Evolutionary conservation across 2,329 filamentous ascomycete species (phyloP).

Genomic region (Colletotrichum filicis): DNA sequence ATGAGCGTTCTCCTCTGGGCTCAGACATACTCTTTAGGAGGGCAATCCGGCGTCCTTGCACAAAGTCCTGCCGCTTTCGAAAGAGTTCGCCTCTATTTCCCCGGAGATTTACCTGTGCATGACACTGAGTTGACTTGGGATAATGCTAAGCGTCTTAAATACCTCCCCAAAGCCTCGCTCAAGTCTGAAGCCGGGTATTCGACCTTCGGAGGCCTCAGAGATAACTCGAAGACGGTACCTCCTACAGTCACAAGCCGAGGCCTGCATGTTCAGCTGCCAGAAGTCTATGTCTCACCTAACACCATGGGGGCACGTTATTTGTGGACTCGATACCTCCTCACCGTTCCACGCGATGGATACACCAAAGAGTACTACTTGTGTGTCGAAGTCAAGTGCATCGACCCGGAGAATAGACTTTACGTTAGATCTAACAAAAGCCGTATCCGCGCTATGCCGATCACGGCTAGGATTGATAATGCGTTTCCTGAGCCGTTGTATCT

Average conservation of each 20-base stretch:
- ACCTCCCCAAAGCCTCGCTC: background rate
- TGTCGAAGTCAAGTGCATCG: background rate
- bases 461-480: background rate
- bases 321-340: background rate
- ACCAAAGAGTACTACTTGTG: background rate
- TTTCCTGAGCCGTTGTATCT: background rate
- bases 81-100: background rate
- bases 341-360: background rate
- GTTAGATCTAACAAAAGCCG: background rate
- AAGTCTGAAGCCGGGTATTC: background rate
- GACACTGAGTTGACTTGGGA: background rate
- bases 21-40: background rate
- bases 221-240: background rate
- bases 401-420: background rate
- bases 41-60: background rate
- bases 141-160: background rate
- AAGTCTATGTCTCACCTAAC: background rate
- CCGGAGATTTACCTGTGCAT: background rate
- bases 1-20: constrained; percentile 19
- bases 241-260: constrained; percentile 4
- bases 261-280: background rate
- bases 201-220: background rate
- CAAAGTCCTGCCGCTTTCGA: background rate
- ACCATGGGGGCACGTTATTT: background rate
- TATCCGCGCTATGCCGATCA: background rate